These are phyloP conservation scores for Lagenaria siceraria DNA, from an alignment of 306 rosid genomes.

Conservation along the genomic window DNA sequence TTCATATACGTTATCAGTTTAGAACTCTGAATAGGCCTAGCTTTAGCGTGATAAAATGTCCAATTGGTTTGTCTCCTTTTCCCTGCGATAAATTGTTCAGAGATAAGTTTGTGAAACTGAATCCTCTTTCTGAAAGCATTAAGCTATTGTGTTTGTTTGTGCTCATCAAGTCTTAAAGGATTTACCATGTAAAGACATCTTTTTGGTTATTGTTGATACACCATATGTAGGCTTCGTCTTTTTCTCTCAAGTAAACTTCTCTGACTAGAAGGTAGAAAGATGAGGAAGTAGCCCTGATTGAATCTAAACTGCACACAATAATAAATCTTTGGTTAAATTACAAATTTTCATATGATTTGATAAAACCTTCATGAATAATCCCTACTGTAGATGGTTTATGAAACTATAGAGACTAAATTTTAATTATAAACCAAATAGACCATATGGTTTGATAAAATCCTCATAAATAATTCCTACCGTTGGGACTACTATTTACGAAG, in stretches of 20 bases:
- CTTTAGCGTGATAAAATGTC: not conserved
- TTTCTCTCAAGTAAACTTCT: not conserved
- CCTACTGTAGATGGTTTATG: too few species aligned
- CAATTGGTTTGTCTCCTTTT: not conserved
- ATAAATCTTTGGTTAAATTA: not conserved
- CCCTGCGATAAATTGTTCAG: not conserved
- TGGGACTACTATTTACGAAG: too few species aligned
- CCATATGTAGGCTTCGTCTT: not conserved
- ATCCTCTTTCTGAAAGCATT: not conserved
- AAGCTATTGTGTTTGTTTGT: not conserved
- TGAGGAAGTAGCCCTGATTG: not conserved
- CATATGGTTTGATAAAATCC: too few species aligned
- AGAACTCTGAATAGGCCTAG: not conserved
- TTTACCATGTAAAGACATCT: not conserved
- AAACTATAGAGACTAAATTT: too few species aligned
- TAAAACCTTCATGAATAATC: too few species aligned
- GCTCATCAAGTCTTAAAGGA: not conserved
- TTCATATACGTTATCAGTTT: not conserved
- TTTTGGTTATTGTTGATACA: not conserved
- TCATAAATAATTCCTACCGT: too few species aligned
- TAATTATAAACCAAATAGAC: too few species aligned
- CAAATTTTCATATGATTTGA: too few species aligned
- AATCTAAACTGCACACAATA: not conserved
- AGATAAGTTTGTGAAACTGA: not conserved
- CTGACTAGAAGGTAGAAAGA: not conserved